Conservation (phyloP, 1,139 yeast species). For the Sugiyamaella castrensis region DNA sequence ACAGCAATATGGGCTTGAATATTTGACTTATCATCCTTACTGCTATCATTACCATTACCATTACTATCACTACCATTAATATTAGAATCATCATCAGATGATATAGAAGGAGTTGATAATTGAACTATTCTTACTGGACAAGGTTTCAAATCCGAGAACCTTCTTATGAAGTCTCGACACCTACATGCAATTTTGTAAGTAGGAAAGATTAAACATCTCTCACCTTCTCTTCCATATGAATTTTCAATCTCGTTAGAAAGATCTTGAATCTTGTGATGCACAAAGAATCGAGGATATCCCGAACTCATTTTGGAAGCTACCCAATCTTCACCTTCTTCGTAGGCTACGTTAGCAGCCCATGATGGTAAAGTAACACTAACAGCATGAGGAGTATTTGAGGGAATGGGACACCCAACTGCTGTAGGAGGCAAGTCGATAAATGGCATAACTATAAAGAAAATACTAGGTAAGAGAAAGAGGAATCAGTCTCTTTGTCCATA, state of each 20-base stretch:
- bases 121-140: conserved; percentile 68
- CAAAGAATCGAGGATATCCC: conserved; percentile 83
- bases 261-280: conserved; percentile 68
- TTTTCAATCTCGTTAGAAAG: conserved; percentile 32
- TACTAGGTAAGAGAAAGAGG: neutral
- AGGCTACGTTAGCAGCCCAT: conserved; percentile 89
- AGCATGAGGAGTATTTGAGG: conserved; percentile 85
- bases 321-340: conserved; percentile 87
- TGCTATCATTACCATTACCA: too few species aligned
- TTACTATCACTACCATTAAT: neutral
- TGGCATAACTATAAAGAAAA: conserved; percentile 18
- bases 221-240: conserved; percentile 77
- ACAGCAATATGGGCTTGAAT: conserved; percentile 69
- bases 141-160: conserved; percentile 31
- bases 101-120: conserved; percentile 69
- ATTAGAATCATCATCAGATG: conserved; percentile 47
- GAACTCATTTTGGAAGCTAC: conserved; percentile 75
- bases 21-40: conserved; percentile 35
- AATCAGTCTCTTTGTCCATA: neutral
- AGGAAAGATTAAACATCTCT: conserved; percentile 71
- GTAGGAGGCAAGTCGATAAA: conserved; percentile 37
- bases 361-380: conserved; percentile 92
- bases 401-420: conserved; percentile 78
- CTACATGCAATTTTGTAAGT: conserved; percentile 75
- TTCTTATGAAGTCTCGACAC: conserved; percentile 72